These are phyloP conservation scores for Coemansia guatemalensis DNA, from an alignment of 192 early-diverging fungal species.

Conservation along the genomic window DNA sequence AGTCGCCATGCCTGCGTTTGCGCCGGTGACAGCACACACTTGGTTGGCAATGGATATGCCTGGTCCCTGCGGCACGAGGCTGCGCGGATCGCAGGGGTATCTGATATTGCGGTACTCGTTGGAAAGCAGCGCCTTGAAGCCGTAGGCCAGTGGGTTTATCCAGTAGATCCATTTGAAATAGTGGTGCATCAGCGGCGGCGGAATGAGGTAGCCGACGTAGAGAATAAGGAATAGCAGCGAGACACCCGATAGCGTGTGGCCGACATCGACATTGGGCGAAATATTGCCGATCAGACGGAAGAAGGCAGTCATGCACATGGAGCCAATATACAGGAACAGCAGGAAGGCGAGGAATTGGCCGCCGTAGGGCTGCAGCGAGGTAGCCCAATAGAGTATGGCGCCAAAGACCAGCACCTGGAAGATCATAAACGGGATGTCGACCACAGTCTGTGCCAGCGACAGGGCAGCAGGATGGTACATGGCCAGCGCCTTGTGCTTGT, in stretches of 20 bases:
- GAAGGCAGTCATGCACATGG: constrained; percentile 53
- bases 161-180: constrained; percentile 69
- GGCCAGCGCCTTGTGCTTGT: constrained; percentile 76
- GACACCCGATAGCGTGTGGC: constrained; percentile 60
- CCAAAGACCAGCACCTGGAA: constrained; percentile 56
- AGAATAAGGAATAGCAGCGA: constrained; percentile 59
- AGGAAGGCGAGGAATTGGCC: constrained; percentile 60
- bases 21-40: constrained; percentile 63
- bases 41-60: constrained; percentile 47
- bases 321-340: constrained; percentile 54
- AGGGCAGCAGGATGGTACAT: constrained; percentile 47
- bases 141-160: constrained; percentile 72
- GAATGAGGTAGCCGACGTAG: constrained; percentile 61
- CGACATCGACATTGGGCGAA: constrained; percentile 58
- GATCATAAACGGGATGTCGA: constrained; percentile 55
- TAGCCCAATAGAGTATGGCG: constrained; percentile 62
- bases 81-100: constrained; percentile 23
- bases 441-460: constrained; percentile 23
- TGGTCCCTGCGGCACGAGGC: constrained; percentile 50
- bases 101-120: constrained; percentile 56
- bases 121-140: constrained; percentile 60
- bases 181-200: constrained; percentile 55
- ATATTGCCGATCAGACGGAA: constrained; percentile 60
- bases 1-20: constrained; percentile 47
- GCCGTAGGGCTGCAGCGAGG: constrained; percentile 52